A percentile compares a stretch with the other conserved stretches of the same genome.
Conservation (phyloP, 2,329 filamentous ascomycete species). For the Davidsoniella australis region DNA sequence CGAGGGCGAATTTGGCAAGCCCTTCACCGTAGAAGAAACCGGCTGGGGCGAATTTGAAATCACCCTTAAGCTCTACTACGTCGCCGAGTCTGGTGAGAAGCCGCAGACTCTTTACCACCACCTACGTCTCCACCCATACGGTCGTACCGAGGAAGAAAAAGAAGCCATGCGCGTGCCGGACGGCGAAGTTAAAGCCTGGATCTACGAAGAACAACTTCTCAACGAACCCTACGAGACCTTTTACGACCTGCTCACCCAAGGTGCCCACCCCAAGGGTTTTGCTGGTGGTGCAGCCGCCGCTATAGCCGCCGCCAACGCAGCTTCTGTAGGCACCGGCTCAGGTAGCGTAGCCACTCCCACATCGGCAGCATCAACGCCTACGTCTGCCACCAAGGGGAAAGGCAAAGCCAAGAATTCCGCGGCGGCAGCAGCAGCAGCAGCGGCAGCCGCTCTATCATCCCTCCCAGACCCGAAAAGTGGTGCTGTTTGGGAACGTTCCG, state of each 20-base stretch:
- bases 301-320: slow-evolving; percentile 4
- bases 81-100: slow-evolving; percentile 76
- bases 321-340: slow-evolving; percentile 12
- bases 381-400: slow-evolving; percentile 34
- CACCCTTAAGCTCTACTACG: slow-evolving; percentile 86
- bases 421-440: slow-evolving; percentile 16
- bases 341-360: slow-evolving; percentile 12
- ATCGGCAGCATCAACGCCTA: neutral
- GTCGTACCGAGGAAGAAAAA: slow-evolving; percentile 59
- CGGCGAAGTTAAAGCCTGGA: slow-evolving; percentile 57
- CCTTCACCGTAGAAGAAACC: slow-evolving; percentile 79
- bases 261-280: slow-evolving; percentile 37
- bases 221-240: slow-evolving; percentile 92
- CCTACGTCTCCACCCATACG: slow-evolving; percentile 79
- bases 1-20: slow-evolving; percentile 48
- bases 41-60: slow-evolving; percentile 98
- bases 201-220: slow-evolving; percentile 88
- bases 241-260: slow-evolving; percentile 68
- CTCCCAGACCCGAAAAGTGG: slow-evolving; percentile 24
- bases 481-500: slow-evolving; percentile 47
- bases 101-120: slow-evolving; percentile 91
- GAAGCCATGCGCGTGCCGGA: slow-evolving; percentile 38
- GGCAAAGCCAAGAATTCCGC: slow-evolving; percentile 30
- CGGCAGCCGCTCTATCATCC: slow-evolving; percentile 20
- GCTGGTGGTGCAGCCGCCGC: slow-evolving; percentile 15